These are phyloP conservation scores for Apiospora kogelbergensis DNA, from an alignment of 2,329 filamentous ascomycete species.

Conservation along the genomic window DNA sequence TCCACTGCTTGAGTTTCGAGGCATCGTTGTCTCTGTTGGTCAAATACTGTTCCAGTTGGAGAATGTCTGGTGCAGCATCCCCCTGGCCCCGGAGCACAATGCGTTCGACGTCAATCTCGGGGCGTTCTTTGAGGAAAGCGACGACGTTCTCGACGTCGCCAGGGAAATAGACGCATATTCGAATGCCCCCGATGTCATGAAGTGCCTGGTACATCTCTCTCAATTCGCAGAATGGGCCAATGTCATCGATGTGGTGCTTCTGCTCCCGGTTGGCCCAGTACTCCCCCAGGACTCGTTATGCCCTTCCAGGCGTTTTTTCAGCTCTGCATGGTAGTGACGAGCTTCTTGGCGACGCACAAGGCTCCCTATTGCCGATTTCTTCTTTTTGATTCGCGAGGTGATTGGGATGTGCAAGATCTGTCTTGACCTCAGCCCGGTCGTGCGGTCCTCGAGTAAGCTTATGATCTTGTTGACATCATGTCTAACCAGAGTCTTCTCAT, in stretches of 20 bases:
- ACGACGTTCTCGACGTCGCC: constrained; percentile 14
- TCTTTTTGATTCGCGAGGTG: not conserved
- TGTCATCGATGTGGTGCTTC: not conserved
- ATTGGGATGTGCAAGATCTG: not conserved
- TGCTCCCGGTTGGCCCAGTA: not conserved
- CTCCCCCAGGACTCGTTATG: not conserved
- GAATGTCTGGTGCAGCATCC: not conserved
- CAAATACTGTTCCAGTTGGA: not conserved
- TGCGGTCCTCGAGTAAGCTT: not conserved
- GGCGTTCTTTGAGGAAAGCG: constrained; percentile 1
- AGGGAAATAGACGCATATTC: constrained; percentile 15
- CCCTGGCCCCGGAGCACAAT: not conserved
- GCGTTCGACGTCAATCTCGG: not conserved
- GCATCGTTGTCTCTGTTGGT: not conserved
- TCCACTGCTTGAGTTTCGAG: not conserved
- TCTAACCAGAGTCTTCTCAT: not conserved
- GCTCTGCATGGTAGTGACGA: not conserved
- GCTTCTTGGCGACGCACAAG: not conserved
- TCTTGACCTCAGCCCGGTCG: not conserved
- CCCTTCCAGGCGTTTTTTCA: not conserved
- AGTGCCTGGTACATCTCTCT: constrained; percentile 10
- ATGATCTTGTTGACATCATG: not conserved
- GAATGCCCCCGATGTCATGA: constrained; percentile 14
- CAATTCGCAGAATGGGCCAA: not conserved
- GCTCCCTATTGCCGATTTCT: not conserved